phyloP scores from a whole-genome alignment of 805 yeast genomes.

The Tetrapisispora arboricola region DNA sequence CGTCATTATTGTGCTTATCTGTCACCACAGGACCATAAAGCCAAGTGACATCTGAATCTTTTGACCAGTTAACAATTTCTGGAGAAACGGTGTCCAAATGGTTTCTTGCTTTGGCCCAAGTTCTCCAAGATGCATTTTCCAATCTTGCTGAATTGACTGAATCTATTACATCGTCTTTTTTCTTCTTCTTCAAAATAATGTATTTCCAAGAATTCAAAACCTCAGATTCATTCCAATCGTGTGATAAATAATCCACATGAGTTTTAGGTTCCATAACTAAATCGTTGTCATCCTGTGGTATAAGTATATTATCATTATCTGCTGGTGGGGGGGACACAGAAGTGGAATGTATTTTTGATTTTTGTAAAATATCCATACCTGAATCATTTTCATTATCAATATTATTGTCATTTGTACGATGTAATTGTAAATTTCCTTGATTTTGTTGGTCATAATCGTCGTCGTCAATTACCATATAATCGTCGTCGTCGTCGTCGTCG shows the following conservation, averaged over 20 bases:
- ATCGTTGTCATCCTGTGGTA: constrained; percentile 79
- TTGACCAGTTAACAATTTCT: constrained; percentile 87
- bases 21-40: constrained; percentile 72
- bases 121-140: constrained; percentile 93
- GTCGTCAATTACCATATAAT: no score
- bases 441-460: neutral
- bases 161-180: constrained; percentile 33
- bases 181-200: constrained; percentile 64
- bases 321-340: constrained; percentile 32
- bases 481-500: constrained; percentile 6
- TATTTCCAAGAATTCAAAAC: constrained; percentile 94
- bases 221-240: constrained; percentile 91
- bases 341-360: constrained; percentile 7
- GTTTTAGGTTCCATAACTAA: constrained; percentile 69
- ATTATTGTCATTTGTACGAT: neutral
- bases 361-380: constrained; percentile 2
- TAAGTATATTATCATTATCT: constrained; percentile 19
- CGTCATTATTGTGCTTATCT: constrained; percentile 5
- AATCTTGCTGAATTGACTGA: constrained; percentile 73
- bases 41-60: constrained; percentile 97
- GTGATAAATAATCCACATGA: constrained; percentile 92
- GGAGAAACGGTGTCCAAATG: constrained; percentile 78
- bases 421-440: neutral
- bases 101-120: constrained; percentile 90
- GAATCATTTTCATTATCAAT: constrained; percentile 3